Base-by-base conservation (phyloP, 2,329 filamentous ascomycete species). In the Albophoma yamanashiensis region DNA sequence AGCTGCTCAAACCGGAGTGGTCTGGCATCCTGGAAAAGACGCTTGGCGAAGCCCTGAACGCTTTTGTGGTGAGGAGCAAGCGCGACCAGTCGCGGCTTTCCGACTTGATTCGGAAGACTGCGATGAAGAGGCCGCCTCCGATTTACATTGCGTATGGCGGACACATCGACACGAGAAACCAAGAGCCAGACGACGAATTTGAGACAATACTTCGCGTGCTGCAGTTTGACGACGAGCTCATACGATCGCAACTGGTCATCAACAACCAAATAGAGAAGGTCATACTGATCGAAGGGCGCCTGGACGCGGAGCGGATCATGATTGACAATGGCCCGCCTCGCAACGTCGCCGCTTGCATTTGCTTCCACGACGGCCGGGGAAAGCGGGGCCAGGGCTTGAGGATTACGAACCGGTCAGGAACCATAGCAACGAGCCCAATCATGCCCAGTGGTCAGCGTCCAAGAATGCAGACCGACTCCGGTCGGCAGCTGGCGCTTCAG, bases 161-260 rank as follows among this genome's bases (percentile, higher is more conserved):
- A 2, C 66, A 61, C 11, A 73, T 76, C 40, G 71, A 75, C 59
- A 76, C 74, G 5, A 62, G 58, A 17, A 66, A 63, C 9, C 71
- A 90, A 61, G 92, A 97, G 69, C 94, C 94, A 1, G 87, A 90
- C 63, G 63, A 75, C 17, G 74, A 80, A 3, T 89, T 89, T 60
- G 83, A 91, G 65, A 99, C 94, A 0, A 87, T 93, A 63, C 76
- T 97, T 55, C 83, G 90, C 57, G 85, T 90, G 1, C 78, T 99
- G 58, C 87, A 91, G 73, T 89, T 97, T 63, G 89, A 94, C 62
- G 85, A 93, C 65, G 83, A 89, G 25, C 75, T 89, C 52, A 87
- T 97, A 25, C 86, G 86, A 57, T 89, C 91, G 62, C 87, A 92
- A 61, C 77, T 97, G 55, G 88, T 99, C 67, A 94, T 97, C 70